phyloP scores from a whole-genome alignment of 371 early-diverging fungal genomes.

The Encephalitozoon hellem region DNA sequence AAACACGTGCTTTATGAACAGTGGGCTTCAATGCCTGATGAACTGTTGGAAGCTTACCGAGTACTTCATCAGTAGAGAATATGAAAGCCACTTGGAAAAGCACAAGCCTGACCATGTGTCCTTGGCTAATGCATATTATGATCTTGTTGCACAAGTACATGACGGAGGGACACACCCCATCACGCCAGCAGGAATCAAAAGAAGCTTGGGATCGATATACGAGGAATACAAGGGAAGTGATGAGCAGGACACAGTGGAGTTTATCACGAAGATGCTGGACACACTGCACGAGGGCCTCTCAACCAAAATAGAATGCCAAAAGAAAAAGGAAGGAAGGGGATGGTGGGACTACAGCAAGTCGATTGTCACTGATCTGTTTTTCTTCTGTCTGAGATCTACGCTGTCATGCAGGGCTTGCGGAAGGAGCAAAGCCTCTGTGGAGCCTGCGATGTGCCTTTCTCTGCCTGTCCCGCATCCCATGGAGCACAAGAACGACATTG shows the following conservation, averaged over 20 bases:
- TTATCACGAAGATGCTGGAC: conserved; percentile 67
- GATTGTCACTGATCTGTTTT: conserved; percentile 77
- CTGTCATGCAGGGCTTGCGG: conserved; percentile 72
- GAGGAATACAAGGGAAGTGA: conserved; percentile 66
- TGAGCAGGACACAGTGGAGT: conserved; percentile 70
- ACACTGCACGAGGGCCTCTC: conserved; percentile 67
- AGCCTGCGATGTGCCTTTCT: conserved; percentile 77
- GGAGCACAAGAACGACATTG: background rate
- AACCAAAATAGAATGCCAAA: background rate
- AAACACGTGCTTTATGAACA: conserved; percentile 96
- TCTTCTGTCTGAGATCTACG: conserved; percentile 69
- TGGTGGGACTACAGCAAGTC: conserved; percentile 64
- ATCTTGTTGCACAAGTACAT: conserved; percentile 68
- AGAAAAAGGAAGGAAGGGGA: background rate
- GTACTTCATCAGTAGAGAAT: conserved; percentile 65
- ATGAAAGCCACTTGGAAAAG: conserved; percentile 66
- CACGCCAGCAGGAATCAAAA: conserved; percentile 26
- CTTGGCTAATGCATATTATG: conserved; percentile 66
- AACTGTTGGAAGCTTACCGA: conserved; percentile 72
- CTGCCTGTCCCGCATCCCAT: conserved; percentile 70
- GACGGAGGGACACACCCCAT: conserved; percentile 48
- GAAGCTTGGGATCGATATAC: conserved; percentile 56
- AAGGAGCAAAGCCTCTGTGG: conserved; percentile 72
- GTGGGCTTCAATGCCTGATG: conserved; percentile 82
- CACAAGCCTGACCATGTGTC: conserved; percentile 68